These are phyloP conservation scores for Trichoderma sp. DNA, from an alignment of 2,329 filamentous ascomycete genomes.

Conservation along the genomic window DNA sequence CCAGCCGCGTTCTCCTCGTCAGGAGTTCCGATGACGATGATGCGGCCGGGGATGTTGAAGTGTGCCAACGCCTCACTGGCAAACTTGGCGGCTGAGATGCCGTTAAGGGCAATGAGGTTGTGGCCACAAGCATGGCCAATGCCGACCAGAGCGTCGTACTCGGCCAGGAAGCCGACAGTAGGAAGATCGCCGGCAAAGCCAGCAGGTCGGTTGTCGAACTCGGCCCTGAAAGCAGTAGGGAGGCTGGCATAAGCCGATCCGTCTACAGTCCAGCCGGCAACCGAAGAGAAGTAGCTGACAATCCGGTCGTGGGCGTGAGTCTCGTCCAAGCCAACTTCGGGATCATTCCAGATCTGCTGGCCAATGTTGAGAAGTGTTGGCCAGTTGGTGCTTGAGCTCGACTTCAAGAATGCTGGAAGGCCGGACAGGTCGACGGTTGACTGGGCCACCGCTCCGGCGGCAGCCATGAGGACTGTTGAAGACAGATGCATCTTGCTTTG, in stretches of 20 bases:
- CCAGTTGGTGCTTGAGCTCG: constrained; percentile 11
- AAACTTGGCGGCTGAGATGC: constrained; percentile 20
- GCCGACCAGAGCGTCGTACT: constrained; percentile 22
- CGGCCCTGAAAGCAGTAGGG: constrained; percentile 20
- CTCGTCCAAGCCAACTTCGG: constrained; percentile 22
- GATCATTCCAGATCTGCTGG: constrained; percentile 21
- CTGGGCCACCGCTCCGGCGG: constrained; percentile 4
- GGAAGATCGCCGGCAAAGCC: constrained; percentile 13
- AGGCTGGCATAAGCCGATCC: constrained; percentile 17
- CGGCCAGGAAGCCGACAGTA: constrained; percentile 21
- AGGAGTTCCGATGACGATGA: constrained; percentile 20
- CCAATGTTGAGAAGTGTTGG: constrained; percentile 20
- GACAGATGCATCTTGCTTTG: constrained; percentile 3
- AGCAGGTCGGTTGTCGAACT: constrained; percentile 19
- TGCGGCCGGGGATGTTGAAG: constrained; percentile 20
- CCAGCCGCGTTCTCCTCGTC: constrained; percentile 24
- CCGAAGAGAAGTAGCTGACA: constrained; percentile 20
- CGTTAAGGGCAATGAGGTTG: constrained; percentile 23
- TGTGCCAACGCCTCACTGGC: constrained; percentile 19
- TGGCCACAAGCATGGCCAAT: constrained; percentile 24
- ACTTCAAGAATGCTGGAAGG: constrained; percentile 12
- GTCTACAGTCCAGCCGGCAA: constrained; percentile 18
- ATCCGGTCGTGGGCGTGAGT: constrained; percentile 22
- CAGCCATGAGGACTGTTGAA: constrained; percentile 10
- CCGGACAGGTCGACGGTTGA: not conserved